Conservation (phyloP, 768 basidiomycete species). For the Strobilomyces dryophilus region DNA sequence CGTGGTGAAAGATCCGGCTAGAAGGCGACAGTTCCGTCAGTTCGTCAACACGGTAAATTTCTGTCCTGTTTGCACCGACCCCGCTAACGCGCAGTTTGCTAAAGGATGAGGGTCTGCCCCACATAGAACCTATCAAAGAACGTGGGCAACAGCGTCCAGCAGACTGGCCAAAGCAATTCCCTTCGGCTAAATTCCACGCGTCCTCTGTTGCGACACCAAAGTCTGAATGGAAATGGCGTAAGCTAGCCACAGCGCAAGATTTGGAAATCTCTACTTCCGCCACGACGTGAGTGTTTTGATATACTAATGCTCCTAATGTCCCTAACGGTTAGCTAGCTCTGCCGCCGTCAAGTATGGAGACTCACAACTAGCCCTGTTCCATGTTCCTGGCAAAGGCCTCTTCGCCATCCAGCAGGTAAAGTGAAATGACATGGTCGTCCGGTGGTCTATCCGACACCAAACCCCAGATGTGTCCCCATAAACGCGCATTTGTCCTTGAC, state of each 20-base stretch:
- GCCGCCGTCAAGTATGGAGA: conserved; percentile 59
- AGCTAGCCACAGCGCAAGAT: conserved; percentile 45
- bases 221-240: conserved; percentile 53
- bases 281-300: conserved; percentile 38
- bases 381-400: conserved; percentile 52
- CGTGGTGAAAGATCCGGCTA: conserved; percentile 52
- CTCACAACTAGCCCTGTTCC: conserved; percentile 65
- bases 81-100: not conserved
- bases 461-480: conserved; percentile 42
- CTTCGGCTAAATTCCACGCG: conserved; percentile 41
- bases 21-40: conserved; percentile 51
- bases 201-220: conserved; percentile 41
- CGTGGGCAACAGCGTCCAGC: conserved; percentile 62
- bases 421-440: not conserved
- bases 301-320: not conserved
- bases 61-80: too few species aligned
- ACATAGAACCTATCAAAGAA: conserved; percentile 50
- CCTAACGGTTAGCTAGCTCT: conserved; percentile 24
- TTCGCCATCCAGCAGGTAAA: conserved; percentile 68
- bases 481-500: conserved; percentile 65
- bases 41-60: conserved; percentile 56
- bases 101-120: not conserved
- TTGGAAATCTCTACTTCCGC: conserved; percentile 43
- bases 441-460: not conserved
- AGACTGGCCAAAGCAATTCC: conserved; percentile 60